Evolutionary conservation across 1,139 yeast species (phyloP), one percentile per base, ranked within the genome.

Genomic region (Wickerhamiella infanticola): DNA sequence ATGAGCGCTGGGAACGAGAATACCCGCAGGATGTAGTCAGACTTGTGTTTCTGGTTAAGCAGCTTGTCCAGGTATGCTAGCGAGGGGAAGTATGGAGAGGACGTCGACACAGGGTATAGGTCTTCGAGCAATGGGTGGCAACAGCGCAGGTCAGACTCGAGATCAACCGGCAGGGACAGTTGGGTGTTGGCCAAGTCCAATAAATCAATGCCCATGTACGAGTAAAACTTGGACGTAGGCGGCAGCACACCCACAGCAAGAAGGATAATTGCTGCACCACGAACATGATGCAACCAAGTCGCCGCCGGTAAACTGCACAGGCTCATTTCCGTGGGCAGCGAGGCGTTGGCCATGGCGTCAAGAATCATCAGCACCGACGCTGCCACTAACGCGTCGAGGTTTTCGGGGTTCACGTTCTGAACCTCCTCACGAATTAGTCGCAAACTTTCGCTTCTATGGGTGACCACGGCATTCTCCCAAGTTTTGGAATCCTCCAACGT

Each of bases 211-310:
- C 63, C 64, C 44, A 64, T 61, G 44, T 63, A 54, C 37, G 58
- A 51, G 51, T 57, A 63, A 50, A 64, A 64, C 46, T 63, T 53
- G n/a, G 64, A 58, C 23, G 78, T 72, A 52, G 82, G 88, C 13
- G 93, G 84, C 46, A 86, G 67, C 3, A 95, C 95, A 83, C 96
- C 86, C 13, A 86, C 95, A 0, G 96, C 94, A 1, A 95, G 82
- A 47, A 88, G 68, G 43, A 88, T 88, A 0, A 96, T 88, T 3
- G 95, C 95, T 0, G 96, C 95, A 24, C 96, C 97, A 56, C 93
- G 83, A 11, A 88, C 96, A 59, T 88, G 96, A 67, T 85, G 90
- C 48, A 88, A 79, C 97, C 97, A 88, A 0, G 96, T 95, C 5
- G 90, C 79, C 1, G 96, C 90, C 1, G 95, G 94, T 46, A 86